Evolutionary conservation across 371 early-diverging fungal species (phyloP).

Genomic region (Syncephalastrum sp.): DNA sequence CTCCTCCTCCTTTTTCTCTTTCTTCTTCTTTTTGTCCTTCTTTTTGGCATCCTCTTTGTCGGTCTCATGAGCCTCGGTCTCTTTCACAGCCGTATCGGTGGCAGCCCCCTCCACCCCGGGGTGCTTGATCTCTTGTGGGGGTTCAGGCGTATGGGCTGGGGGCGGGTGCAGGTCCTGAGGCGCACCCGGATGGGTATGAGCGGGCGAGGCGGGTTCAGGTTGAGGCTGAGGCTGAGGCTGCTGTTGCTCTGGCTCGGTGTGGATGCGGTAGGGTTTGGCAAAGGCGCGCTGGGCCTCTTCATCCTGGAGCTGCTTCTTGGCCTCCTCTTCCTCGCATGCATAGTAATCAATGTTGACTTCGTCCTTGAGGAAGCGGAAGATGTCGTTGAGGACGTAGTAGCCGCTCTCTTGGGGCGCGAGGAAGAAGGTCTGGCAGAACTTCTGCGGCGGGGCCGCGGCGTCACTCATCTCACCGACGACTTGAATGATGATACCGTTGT

Average conservation of each 20-base stretch:
- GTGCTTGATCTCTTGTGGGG: background rate
- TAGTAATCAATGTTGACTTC: slow-evolving; percentile 42
- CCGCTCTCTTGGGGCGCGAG: slow-evolving; percentile 84
- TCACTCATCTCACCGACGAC: slow-evolving; percentile 91
- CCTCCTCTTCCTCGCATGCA: slow-evolving; percentile 28
- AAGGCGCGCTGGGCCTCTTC: slow-evolving; percentile 2
- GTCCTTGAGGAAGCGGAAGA: slow-evolving; percentile 89
- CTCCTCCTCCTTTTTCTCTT: slow-evolving; percentile 2
- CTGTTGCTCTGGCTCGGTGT: background rate
- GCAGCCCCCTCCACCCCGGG: background rate
- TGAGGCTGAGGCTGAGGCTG: background rate
- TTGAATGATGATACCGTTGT: slow-evolving; percentile 81
- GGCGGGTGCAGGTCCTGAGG: background rate
- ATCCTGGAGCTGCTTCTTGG: slow-evolving; percentile 11
- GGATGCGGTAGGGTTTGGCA: background rate
- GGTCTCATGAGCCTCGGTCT: background rate
- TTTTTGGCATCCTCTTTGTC: slow-evolving; percentile 8
- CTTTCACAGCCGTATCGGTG: background rate
- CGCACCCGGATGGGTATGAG: background rate
- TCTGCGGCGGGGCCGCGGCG: slow-evolving; percentile 69
- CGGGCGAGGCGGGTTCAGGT: background rate
- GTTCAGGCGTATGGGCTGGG: background rate
- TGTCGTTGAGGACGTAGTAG: slow-evolving; percentile 90
- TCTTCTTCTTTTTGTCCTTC: slow-evolving; percentile 2
- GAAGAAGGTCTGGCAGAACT: slow-evolving; percentile 90